Evolutionary conservation across 257 asterid genomes (phyloP), one percentile per base, ranked within the genome.

Genomic region (Euphrasia confusa): DNA sequence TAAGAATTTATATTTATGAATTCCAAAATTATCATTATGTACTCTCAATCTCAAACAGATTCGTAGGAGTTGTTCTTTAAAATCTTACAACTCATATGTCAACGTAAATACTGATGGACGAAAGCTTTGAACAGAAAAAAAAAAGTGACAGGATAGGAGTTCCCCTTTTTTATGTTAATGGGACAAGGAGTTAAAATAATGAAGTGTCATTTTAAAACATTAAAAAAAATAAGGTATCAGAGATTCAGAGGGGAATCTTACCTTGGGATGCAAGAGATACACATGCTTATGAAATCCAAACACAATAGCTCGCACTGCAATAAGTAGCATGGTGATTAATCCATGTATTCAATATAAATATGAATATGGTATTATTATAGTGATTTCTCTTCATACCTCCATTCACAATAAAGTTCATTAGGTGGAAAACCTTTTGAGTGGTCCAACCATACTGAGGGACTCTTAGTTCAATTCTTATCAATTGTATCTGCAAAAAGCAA

Each of bases 381-480:
- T 49, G 48, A 70, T 40, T 66, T 49, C 40, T 60, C 28, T 33
- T 14, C 71, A 74, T 82, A 92, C 96, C 95, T 87, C 99, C 99
- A 81, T 89, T 92, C 61, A 92, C 98, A 61, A 92, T 64, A 66
- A 86, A 92, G 79, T 92, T 92, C 98, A 92, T 92, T 63, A 92
- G 85, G 79, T 92, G 96, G 86, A 92, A 92, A 73, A 92, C 93
- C 84, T 92, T 92, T 78, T 89, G 97, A 1, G 95, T 86, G 32
- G 99, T 92, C 99, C 99, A 92, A 50, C 99, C 96, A 82, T 84
- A 93, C 74, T 85, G 95, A 2, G 97, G 97, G 66, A 93, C 95
- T 75, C 99, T 87, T 54, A 79, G 76, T 67, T 89, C 89, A 54
- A 92, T 92, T 73, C 97, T 83, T 54, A 91, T 78, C 68, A 89